Percentiles rank a stretch among this genome's conserved stretches.
These are phyloP conservation scores for Phascolomyces articulosus DNA, from an alignment of 371 early-diverging fungal species.

Conservation along the genomic window DNA sequence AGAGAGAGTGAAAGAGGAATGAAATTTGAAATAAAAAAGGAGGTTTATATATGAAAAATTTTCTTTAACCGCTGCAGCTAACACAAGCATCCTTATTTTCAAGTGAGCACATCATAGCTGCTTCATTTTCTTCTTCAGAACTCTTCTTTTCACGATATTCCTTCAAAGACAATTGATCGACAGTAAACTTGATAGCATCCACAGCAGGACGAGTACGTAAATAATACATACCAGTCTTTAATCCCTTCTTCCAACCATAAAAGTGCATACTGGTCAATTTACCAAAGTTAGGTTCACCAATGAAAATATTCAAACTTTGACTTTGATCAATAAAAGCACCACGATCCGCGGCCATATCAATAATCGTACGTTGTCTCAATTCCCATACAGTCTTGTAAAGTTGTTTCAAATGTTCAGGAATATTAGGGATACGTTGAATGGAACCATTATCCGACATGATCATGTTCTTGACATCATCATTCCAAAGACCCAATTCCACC, in stretches of 20 bases:
- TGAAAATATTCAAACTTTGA: constrained; percentile 98
- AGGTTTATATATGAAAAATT: too few species aligned
- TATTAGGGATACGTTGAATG: constrained; percentile 75
- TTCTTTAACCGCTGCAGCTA: constrained; percentile 81
- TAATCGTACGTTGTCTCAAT: constrained; percentile 87
- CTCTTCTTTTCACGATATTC: constrained; percentile 20
- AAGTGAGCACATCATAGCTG: constrained; percentile 80
- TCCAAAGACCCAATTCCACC: constrained; percentile 94
- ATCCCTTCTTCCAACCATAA: constrained; percentile 98
- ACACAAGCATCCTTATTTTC: constrained; percentile 93
- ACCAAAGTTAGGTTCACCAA: constrained; percentile 91
- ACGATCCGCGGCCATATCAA: constrained; percentile 92
- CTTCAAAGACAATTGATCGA: constrained; percentile 64
- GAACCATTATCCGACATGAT: constrained; percentile 98
- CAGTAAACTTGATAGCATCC: constrained; percentile 97
- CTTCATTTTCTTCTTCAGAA: constrained; percentile 39
- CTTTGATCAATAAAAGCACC: constrained; percentile 99
- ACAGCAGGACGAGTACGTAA: constrained; percentile 96
- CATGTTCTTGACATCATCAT: constrained; percentile 94
- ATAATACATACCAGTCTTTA: constrained; percentile 99
- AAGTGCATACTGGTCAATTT: constrained; percentile 99
- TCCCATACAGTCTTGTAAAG: constrained; percentile 99
- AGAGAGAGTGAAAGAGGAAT: not conserved
- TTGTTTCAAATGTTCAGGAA: constrained; percentile 93
- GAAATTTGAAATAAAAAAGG: not conserved